phyloP scores from a whole-genome alignment of 2,329 filamentous ascomycete species.

The Simplicillium sp. region DNA sequence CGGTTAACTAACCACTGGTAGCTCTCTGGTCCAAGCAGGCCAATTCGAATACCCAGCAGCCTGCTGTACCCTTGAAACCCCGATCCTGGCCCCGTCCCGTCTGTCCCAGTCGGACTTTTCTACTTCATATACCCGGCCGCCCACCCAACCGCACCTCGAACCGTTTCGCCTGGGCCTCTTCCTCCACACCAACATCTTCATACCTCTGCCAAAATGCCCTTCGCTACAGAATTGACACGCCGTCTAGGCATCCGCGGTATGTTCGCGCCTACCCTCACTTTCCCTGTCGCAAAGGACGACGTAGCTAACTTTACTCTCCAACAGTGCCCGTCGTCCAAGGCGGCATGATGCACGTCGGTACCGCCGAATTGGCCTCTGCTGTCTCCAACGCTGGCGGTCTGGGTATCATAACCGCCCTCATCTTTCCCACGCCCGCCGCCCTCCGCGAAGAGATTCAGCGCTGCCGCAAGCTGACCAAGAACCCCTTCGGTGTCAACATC shows the following conservation, averaged over 20 bases:
- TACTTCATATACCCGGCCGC: no score
- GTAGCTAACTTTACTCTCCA: neutral
- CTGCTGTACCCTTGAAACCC: no score
- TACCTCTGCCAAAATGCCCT: slow-evolving; percentile 34
- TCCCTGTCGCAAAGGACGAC: neutral
- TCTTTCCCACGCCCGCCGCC: slow-evolving; percentile 84
- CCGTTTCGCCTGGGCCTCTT: no score
- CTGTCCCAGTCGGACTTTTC: no score
- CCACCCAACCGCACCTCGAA: neutral
- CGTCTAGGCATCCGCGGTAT: slow-evolving; percentile 45
- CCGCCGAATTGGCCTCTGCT: slow-evolving; percentile 67
- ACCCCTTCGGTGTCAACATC: slow-evolving; percentile 88
- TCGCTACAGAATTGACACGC: slow-evolving; percentile 48
- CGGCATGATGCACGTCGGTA: slow-evolving; percentile 81
- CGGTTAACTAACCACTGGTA: no score
- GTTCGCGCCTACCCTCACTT: slow-evolving; percentile 4
- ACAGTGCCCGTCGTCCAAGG: slow-evolving; percentile 74
- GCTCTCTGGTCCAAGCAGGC: no score
- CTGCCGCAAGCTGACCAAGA: slow-evolving; percentile 69
- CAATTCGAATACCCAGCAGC: no score
- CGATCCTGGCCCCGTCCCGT: no score
- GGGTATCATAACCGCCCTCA: slow-evolving; percentile 78
- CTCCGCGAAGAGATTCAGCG: slow-evolving; percentile 87
- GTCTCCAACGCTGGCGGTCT: slow-evolving; percentile 77
- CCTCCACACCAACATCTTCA: neutral